Conservation (phyloP, 345 rosid genomes). For the Salix caprea region DNA sequence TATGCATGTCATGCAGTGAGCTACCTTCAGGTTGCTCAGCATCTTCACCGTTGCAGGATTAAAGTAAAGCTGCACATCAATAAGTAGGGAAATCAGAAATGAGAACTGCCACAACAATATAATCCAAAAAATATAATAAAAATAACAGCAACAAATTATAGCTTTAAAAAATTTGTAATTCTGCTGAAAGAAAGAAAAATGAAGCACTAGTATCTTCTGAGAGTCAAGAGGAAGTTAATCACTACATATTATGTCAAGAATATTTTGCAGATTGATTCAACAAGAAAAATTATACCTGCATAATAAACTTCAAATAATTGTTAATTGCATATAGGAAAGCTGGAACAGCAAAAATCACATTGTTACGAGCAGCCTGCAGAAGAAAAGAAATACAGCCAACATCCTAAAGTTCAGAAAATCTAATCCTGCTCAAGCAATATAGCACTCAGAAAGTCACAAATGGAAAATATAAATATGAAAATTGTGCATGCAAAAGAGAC, state of each 20-base stretch:
- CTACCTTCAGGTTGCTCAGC: constrained; percentile 93
- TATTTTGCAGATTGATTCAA: neutral
- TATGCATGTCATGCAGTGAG: neutral
- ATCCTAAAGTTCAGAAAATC: neutral
- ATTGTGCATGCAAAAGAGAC: constrained; percentile 11
- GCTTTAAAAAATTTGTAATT: neutral
- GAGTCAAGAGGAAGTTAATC: neutral
- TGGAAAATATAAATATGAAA: neutral
- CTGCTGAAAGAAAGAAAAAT: neutral
- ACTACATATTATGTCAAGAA: neutral
- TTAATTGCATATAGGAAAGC: constrained; percentile 86
- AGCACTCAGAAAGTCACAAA: neutral
- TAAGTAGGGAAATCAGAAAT: constrained; percentile 4
- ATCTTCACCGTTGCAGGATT: constrained; percentile 99
- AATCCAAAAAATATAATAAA: neutral
- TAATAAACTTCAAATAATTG: constrained; percentile 88
- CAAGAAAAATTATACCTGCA: constrained; percentile 62
- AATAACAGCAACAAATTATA: neutral
- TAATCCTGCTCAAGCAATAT: neutral
- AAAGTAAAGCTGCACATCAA: constrained; percentile 75
- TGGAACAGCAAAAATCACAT: constrained; percentile 90
- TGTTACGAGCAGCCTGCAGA: constrained; percentile 87
- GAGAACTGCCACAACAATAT: neutral
- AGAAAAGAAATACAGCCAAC: neutral
- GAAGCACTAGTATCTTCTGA: neutral